phyloP scores from a whole-genome alignment of 768 basidiomycete genomes.

The Tephrocybe sp. region DNA sequence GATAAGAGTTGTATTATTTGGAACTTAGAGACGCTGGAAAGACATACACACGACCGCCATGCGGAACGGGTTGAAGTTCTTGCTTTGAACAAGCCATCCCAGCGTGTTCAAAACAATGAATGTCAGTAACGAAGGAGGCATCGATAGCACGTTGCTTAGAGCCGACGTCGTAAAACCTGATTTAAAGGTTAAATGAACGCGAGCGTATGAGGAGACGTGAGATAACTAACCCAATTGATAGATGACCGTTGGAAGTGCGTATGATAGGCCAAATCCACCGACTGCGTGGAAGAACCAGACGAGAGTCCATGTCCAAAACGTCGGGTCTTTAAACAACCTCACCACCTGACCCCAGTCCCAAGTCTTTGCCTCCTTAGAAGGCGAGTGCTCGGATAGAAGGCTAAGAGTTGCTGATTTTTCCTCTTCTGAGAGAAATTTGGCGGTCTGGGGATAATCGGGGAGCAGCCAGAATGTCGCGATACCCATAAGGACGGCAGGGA shows the following conservation, averaged over 20 bases:
- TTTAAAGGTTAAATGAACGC: too few relatives aligned
- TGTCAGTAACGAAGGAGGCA: constrained; percentile 12
- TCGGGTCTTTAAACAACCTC: constrained; percentile 8
- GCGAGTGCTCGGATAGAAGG: constrained; percentile 6
- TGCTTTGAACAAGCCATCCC: constrained; percentile 11
- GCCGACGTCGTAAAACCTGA: constrained; percentile 15
- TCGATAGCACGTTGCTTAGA: constrained; percentile 13
- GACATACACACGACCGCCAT: constrained; percentile 9
- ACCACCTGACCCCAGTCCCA: constrained; percentile 12
- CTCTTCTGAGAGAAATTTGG: constrained; percentile 8
- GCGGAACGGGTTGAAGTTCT: constrained; percentile 13
- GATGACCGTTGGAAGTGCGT: constrained; percentile 13
- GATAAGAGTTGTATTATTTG: neutral
- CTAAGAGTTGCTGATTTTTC: constrained; percentile 9
- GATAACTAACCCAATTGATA: constrained; percentile 9
- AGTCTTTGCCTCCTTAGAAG: constrained; percentile 11
- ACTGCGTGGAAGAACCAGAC: constrained; percentile 15
- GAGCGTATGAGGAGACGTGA: too few relatives aligned
- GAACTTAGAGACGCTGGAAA: neutral
- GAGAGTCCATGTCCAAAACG: constrained; percentile 10
- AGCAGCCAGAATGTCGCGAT: constrained; percentile 10
- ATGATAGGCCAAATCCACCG: constrained; percentile 14
- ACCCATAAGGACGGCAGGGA: constrained; percentile 13
- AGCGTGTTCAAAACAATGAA: constrained; percentile 13
- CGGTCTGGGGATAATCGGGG: constrained; percentile 15